Conservation (phyloP, 2,329 filamentous ascomycete genomes). For the Clonostachys rosea region DNA sequence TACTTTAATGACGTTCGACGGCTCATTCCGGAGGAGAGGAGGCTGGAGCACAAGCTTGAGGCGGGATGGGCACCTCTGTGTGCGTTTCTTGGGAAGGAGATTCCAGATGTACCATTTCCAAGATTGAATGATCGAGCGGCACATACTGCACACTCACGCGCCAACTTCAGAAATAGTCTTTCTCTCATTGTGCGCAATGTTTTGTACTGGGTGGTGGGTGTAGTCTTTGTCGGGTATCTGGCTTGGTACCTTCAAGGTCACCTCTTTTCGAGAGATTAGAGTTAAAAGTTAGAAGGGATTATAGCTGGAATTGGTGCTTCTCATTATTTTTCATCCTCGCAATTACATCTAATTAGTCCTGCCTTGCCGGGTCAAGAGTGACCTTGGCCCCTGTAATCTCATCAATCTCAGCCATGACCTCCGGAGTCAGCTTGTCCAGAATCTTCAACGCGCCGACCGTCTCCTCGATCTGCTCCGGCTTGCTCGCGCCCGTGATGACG, state of each 20-base stretch:
- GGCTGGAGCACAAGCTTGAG: constrained; percentile 18
- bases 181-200: too few species aligned
- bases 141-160: too few species aligned
- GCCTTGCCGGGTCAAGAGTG: constrained; percentile 3
- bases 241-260: too few species aligned
- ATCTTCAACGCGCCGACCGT: constrained; percentile 41
- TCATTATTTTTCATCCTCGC: too few species aligned
- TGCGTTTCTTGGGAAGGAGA: constrained; percentile 21
- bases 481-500: constrained; percentile 47
- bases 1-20: constrained; percentile 19
- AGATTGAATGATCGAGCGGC: constrained; percentile 12
- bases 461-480: constrained; percentile 45
- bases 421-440: constrained; percentile 40
- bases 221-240: too few species aligned
- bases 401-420: constrained; percentile 46
- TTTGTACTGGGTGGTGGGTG: too few species aligned
- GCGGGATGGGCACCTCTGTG: constrained; percentile 30
- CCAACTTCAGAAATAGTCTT: too few species aligned
- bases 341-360: background rate
- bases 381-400: constrained; percentile 20
- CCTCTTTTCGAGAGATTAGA: too few species aligned
- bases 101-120: constrained; percentile 21
- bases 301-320: too few species aligned
- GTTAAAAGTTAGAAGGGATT: too few species aligned
- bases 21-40: constrained; percentile 12